Percentiles rank a stretch among this genome's conserved stretches.
Evolutionary conservation across 352 stramenopile genomes (phyloP).

Genomic region (Lagenidium sp.): DNA sequence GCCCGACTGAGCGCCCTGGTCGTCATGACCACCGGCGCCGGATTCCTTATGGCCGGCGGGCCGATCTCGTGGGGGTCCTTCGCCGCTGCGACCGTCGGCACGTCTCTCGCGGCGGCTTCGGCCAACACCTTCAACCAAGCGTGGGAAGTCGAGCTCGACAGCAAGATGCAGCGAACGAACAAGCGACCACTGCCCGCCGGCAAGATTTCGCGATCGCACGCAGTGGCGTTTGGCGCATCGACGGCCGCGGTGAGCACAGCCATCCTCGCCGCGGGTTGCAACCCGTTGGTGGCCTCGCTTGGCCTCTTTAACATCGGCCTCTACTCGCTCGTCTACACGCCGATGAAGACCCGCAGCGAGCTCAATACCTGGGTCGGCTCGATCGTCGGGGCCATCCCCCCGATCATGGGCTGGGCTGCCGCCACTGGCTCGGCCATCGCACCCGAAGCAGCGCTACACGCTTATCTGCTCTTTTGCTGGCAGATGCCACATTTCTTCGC

Average conservation of each 20-base stretch:
- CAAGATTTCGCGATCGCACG: slow-evolving; percentile 67
- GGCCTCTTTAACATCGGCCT: slow-evolving; percentile 96
- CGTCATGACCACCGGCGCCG: slow-evolving; percentile 93
- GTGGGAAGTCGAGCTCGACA: slow-evolving; percentile 93
- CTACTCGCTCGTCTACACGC: slow-evolving; percentile 98
- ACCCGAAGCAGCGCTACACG: slow-evolving; percentile 66
- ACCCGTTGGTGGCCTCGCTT: slow-evolving; percentile 93
- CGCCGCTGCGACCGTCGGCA: slow-evolving; percentile 88
- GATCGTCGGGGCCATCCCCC: slow-evolving; percentile 97
- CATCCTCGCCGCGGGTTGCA: slow-evolving; percentile 89
- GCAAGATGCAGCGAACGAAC: slow-evolving; percentile 95
- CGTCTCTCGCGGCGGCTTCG: slow-evolving; percentile 90
- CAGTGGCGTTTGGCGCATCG: slow-evolving; percentile 70
- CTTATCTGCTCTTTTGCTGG: slow-evolving; percentile 95
- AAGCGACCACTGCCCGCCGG: slow-evolving; percentile 91
- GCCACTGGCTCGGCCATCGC: slow-evolving; percentile 82
- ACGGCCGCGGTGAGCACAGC: slow-evolving; percentile 84
- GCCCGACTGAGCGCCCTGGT: slow-evolving; percentile 92
- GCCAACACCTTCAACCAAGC: slow-evolving; percentile 98
- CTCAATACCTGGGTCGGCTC: slow-evolving; percentile 98
- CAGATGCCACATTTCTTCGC: slow-evolving; percentile 99
- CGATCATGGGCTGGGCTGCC: slow-evolving; percentile 97
- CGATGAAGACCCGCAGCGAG: slow-evolving; percentile 95
- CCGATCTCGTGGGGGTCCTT: slow-evolving; percentile 88
- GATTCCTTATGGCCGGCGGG: slow-evolving; percentile 94